Base-by-base conservation (phyloP, 371 early-diverging fungal genomes). In the Dentiscutata heterogama region DNA sequence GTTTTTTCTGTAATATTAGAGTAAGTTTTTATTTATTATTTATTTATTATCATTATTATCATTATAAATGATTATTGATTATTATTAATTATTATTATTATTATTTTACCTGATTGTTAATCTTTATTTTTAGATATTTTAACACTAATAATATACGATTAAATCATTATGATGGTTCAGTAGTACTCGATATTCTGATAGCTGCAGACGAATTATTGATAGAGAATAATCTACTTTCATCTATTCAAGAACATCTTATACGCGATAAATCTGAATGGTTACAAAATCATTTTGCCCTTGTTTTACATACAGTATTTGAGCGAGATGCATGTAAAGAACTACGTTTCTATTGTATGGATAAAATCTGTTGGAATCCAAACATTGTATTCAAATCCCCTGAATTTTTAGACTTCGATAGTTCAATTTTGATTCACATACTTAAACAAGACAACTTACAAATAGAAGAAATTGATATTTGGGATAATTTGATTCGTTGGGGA, bases 181-280 rank as follows among this genome's bases (percentile, higher is more conserved):
- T 50, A 3, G 42, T 80, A 25, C 27, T 80, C 22, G 67, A 68
- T 39, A n/a, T 80, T 14, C 46, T 80, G 25, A 29, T 80, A 14
- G 72, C 72, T 16, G 18, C 61, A 14, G 81, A 80, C 27, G 81
- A 80, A 61, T 53, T 80, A 25, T 58, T 80, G 31, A 80, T 80
- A 20, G n/a, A 42, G 7, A 25, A 56, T 39, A 72, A 71, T 6
- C 20, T 80, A 7, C 25, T 80, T 25, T 18, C 20, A 31, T 29
- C 3, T 18, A 56, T 72, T 27, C 81, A 80, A 61, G 46, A 68
- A 29, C 72, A 80, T 60, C 46, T 80, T 10, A 80, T 80, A 14
- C 51, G 35, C 7, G 61, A 35, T 31, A 46, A 68, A 80, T 22
- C 72, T 11, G 29, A 42, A 35, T 80, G 81, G 81, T 13, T 80